Conservation (phyloP, 192 early-diverging fungal species). For the Polychytrium aggregatum region DNA sequence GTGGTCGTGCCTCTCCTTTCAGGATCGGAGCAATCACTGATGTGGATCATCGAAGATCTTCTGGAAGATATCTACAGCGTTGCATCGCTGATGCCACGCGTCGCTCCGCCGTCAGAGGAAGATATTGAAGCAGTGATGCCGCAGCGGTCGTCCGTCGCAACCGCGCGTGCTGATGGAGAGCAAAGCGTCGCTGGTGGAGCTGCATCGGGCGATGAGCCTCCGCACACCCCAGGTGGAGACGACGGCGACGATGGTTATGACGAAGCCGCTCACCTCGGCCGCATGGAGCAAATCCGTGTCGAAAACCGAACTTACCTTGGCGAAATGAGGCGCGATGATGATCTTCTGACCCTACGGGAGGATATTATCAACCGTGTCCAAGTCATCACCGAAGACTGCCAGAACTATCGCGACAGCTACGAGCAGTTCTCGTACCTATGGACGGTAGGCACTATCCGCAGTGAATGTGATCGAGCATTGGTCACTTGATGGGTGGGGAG, state of each 20-base stretch:
- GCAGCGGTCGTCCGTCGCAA: no score
- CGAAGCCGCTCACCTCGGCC: neutral
- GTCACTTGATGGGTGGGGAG: no score
- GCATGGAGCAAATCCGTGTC: slow-evolving; percentile 17
- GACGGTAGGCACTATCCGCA: slow-evolving; percentile 43
- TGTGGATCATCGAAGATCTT: slow-evolving; percentile 31
- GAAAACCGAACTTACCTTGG: slow-evolving; percentile 45
- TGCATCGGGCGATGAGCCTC: neutral
- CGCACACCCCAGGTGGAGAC: no score
- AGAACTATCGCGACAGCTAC: slow-evolving; percentile 39
- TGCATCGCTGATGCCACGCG: slow-evolving; percentile 42
- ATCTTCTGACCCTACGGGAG: slow-evolving; percentile 18
- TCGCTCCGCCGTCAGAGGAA: slow-evolving; percentile 19
- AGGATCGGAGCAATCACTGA: slow-evolving; percentile 31
- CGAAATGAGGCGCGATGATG: slow-evolving; percentile 41
- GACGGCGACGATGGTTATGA: slow-evolving; percentile 12
- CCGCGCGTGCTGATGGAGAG: no score
- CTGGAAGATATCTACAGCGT: slow-evolving; percentile 46
- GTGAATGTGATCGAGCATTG: no score
- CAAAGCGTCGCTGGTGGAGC: neutral
- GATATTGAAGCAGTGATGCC: neutral
- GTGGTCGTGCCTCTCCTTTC: neutral
- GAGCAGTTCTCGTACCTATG: slow-evolving; percentile 53
- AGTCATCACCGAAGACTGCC: slow-evolving; percentile 41
- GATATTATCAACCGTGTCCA: slow-evolving; percentile 28